Evolutionary conservation across 1,139 yeast genomes (phyloP), one percentile per base, ranked within the genome.

Genomic region (Cylindricascospora bacillispora): DNA sequence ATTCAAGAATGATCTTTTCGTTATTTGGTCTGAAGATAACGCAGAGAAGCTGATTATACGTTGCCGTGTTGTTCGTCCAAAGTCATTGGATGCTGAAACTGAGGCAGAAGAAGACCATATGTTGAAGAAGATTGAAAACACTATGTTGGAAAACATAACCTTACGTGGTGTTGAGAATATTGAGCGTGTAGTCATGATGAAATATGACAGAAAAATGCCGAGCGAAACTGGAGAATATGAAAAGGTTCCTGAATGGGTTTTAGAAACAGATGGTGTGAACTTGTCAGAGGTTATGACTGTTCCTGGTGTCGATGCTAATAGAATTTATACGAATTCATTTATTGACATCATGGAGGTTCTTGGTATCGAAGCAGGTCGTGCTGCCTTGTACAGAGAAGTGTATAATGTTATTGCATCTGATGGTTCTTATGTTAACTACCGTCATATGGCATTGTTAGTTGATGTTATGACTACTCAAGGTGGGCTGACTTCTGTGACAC

Each of bases 381-480:
- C 89, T 34, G 94, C 98, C 1, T 65, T 92, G 49, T 89, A 75
- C 63, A 79, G 77, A 54, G 98, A 92, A 63, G 83, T 92, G 49
- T 73, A 82, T 61, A 89, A 89, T 51, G 98, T 92, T 47, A 83
- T 92, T 70, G 95, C 97, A 3, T 92, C 93, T 50, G 98, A 89
- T 69, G 98, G 98, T 79, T 86, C 98, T 20, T 89, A 89, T 54
- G 99, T 92, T 41, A 92, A 92, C 59, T 92, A 92, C 61, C 80
- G 99, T 62, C 99, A 92, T 52, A 79, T 89, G 89, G 95, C 98
- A 2, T 65, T 92, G 47, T 68, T 92, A 49, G 97, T 89, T 35
- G 99, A 92, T 64, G 93, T 86, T 18, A 92, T 92, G 99, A 92
- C 99, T 2, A 81, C 94, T 28, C 80, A 95, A 57, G 99, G 99